Evolutionary conservation across 2,329 filamentous ascomycete genomes (phyloP).

Genomic region (Aspergillus flavus): DNA sequence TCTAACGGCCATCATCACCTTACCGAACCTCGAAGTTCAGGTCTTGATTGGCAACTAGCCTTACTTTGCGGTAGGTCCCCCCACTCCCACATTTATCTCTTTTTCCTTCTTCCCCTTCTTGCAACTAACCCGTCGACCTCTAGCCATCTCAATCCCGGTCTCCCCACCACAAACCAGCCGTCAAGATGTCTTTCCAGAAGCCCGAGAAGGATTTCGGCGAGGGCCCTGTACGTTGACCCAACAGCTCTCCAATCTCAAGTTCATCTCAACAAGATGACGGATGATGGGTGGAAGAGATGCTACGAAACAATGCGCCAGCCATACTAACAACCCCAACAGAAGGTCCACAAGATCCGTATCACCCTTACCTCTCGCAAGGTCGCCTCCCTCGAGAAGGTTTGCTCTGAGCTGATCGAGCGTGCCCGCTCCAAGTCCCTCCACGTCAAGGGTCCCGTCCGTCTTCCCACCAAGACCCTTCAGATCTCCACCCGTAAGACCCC

Average conservation of each 20-base stretch:
- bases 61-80: conserved; percentile 26
- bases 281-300: not conserved
- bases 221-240: conserved; percentile 66
- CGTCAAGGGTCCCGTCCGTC: conserved; percentile 97
- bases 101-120: not conserved
- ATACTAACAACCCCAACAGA: conserved; percentile 51
- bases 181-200: conserved; percentile 92
- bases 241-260: not conserved
- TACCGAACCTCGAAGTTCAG: conserved; percentile 76
- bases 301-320: not conserved
- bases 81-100: not conserved
- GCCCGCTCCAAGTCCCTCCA: conserved; percentile 97
- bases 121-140: conserved; percentile 12
- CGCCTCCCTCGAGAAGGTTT: conserved; percentile 94
- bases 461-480: conserved; percentile 96
- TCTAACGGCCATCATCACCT: conserved; percentile 67
- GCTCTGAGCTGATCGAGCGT: conserved; percentile 96
- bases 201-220: conserved; percentile 91
- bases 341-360: conserved; percentile 98
- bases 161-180: conserved; percentile 34
- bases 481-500: conserved; percentile 98
- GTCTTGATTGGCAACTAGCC: conserved; percentile 69
- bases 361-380: conserved; percentile 96
- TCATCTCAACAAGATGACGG: not conserved
- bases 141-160: conserved; percentile 26